Base-by-base conservation (phyloP, 2,329 filamentous ascomycete species). In the Hypoxylon sp. region DNA sequence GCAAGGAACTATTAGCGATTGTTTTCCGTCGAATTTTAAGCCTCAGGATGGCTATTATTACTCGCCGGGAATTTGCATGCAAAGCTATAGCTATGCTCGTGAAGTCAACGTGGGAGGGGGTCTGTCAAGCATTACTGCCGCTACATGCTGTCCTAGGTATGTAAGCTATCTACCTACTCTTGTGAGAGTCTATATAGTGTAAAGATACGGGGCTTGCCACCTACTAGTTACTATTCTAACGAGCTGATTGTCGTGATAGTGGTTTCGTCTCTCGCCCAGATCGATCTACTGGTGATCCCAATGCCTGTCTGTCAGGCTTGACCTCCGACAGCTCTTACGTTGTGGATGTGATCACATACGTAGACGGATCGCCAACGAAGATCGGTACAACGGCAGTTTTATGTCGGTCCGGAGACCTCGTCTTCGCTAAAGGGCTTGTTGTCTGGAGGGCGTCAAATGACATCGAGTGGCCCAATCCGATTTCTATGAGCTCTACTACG, bases 141-240 rank as follows among this genome's bases (percentile, higher is more conserved):
- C 60, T 13, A 52, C 36, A 11, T 58, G 60, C 19, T 63, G 60
- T 30, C 60, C 46, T 2, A 63, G 60, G 60, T 63, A 52, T 6
- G 36, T 48, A 17, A 34, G 3, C 2, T 30, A 30, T 30, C 6
- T 23, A 23, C 23, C 23, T 11, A 34, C 9, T 41, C 28, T 25
- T 21, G 30, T 28, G 11, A 4, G n/a, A 17, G 11, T n/a, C 36
- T 0, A 3, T n/a, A 45, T 0, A 3, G 11, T 13, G n/a, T 6
- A 21, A n/a, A n/a, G 45, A 25, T 34, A 21, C 3, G n/a, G 19
- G 30, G 19, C 1, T 23, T 34, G 7, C 14, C 45, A n/a, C 7
- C 14, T 49, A 14, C 14, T 14, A 49, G 28, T 36, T 10, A 13
- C 30, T 14, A 23, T n/a, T 17, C 49, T 52, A 52, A 49, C 50